These are phyloP conservation scores for Alloteropsis semialata DNA, from an alignment of 176 grass and related monocot species.

Conservation along the genomic window DNA sequence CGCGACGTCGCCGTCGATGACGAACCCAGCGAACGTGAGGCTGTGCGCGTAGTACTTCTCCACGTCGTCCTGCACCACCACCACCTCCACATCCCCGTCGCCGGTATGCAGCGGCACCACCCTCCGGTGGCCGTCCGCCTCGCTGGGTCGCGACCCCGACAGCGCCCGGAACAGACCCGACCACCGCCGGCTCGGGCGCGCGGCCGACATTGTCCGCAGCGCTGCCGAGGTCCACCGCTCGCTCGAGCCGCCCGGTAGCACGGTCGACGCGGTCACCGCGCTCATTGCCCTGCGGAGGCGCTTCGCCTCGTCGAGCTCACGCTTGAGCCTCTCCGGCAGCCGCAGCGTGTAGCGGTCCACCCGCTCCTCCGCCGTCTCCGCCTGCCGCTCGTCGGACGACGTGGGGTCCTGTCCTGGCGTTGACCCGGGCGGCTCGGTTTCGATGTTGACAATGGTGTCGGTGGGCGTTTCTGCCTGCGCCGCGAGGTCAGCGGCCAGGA, in stretches of 20 bases:
- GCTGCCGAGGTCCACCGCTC: constrained; percentile 30
- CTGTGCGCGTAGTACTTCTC: constrained; percentile 48
- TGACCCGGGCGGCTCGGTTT: constrained; percentile 7
- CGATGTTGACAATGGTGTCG: constrained; percentile 22
- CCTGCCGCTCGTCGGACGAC: not conserved
- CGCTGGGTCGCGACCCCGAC: constrained; percentile 13
- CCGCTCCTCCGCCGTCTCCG: constrained; percentile 43
- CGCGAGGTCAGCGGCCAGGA: constrained; percentile 32
- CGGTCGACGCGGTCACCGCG: constrained; percentile 24
- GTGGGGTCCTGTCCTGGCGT: not conserved
- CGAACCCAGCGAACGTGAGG: constrained; percentile 67
- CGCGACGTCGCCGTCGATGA: constrained; percentile 66
- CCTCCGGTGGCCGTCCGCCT: constrained; percentile 25
- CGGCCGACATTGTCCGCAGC: constrained; percentile 57
- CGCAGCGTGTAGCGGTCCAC: constrained; percentile 61
- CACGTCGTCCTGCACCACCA: constrained; percentile 13
- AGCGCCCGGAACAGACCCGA: constrained; percentile 33
- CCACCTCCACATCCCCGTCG: not conserved
- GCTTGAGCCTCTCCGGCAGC: constrained; percentile 50
- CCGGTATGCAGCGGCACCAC: constrained; percentile 4
- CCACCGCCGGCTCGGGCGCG: constrained; percentile 35
- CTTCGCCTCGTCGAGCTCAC: constrained; percentile 57
- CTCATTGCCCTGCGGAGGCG: constrained; percentile 54
- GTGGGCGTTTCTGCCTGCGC: constrained; percentile 2
- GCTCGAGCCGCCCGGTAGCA: constrained; percentile 4